These are phyloP conservation scores for Deakozyma indianensis DNA, from an alignment of 805 yeast genomes.

Conservation along the genomic window DNA sequence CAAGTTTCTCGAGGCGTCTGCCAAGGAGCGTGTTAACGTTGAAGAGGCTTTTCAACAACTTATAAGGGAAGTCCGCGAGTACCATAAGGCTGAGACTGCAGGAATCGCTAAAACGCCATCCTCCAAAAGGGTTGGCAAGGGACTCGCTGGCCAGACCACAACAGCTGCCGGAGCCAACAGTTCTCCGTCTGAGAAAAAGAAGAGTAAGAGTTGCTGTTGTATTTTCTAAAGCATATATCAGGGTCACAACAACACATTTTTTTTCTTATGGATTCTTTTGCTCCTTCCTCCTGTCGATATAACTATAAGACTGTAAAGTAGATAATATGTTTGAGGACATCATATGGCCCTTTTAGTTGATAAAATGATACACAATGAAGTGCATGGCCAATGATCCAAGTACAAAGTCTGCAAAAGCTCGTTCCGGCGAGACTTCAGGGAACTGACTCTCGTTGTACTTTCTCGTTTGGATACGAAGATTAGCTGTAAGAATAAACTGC, in stretches of 20 bases:
- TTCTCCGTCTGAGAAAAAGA: neutral
- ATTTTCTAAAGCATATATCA: neutral
- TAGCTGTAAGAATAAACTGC: conserved; percentile 75
- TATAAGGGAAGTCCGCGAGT: conserved; percentile 17
- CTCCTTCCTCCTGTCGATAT: neutral
- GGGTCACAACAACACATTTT: neutral
- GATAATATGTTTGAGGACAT: neutral
- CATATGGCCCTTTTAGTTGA: conserved; percentile 35
- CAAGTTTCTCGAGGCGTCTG: conserved; percentile 76
- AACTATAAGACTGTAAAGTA: neutral
- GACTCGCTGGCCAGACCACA: neutral
- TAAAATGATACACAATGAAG: conserved; percentile 80
- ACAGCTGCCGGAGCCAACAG: neutral
- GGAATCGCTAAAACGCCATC: neutral
- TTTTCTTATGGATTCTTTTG: neutral
- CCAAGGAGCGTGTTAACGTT: conserved; percentile 82
- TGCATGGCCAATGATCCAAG: conserved; percentile 81
- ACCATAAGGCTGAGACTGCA: conserved; percentile 7
- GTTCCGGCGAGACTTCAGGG: conserved; percentile 31
- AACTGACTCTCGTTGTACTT: conserved; percentile 26
- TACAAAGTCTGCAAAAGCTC: conserved; percentile 78
- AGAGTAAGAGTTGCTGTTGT: conserved; percentile 5
- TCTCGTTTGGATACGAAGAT: conserved; percentile 55
- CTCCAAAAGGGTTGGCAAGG: neutral
- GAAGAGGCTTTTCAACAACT: conserved; percentile 63